Conservation (phyloP, 2,329 filamentous ascomycete species). For the Colletotrichum falcatum region DNA sequence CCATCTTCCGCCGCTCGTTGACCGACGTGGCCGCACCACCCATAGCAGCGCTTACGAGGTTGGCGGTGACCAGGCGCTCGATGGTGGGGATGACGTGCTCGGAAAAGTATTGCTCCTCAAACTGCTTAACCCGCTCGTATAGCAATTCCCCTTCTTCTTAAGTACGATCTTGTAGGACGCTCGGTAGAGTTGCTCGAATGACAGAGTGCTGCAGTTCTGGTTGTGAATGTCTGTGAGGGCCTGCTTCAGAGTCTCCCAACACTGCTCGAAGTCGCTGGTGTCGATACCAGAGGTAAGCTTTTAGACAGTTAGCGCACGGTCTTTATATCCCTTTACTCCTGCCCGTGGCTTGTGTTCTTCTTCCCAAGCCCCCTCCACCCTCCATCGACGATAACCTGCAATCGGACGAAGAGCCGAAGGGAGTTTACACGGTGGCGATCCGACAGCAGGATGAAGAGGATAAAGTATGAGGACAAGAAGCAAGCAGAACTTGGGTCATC, state of each 20-base stretch:
- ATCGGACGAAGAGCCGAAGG: too few relatives aligned
- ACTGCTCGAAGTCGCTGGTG: slow-evolving; percentile 83
- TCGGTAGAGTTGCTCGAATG: slow-evolving; percentile 95
- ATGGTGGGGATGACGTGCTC: slow-evolving; percentile 79
- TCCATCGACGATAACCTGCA: background rate
- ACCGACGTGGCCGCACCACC: slow-evolving; percentile 75
- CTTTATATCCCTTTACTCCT: background rate
- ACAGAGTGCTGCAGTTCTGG: slow-evolving; percentile 89
- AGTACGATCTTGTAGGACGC: slow-evolving; percentile 94
- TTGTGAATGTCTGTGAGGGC: slow-evolving; percentile 91
- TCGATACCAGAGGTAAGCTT: slow-evolving; percentile 51
- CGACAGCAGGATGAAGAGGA: background rate
- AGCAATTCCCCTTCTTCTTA: slow-evolving; percentile 86
- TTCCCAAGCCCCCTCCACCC: background rate
- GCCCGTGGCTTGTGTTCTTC: background rate
- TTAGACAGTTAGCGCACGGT: slow-evolving; percentile 11
- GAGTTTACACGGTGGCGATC: background rate
- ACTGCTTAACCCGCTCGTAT: slow-evolving; percentile 82
- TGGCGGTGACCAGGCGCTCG: slow-evolving; percentile 75
- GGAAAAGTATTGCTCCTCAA: slow-evolving; percentile 86
- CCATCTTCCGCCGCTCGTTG: slow-evolving; percentile 82
- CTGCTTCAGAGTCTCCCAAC: slow-evolving; percentile 81
- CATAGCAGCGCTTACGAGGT: slow-evolving; percentile 65
- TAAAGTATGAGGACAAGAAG: too few relatives aligned
- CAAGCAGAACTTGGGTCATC: background rate